phyloP scores from a whole-genome alignment of 768 basidiomycete genomes.

The Nevesoporus exiguus region DNA sequence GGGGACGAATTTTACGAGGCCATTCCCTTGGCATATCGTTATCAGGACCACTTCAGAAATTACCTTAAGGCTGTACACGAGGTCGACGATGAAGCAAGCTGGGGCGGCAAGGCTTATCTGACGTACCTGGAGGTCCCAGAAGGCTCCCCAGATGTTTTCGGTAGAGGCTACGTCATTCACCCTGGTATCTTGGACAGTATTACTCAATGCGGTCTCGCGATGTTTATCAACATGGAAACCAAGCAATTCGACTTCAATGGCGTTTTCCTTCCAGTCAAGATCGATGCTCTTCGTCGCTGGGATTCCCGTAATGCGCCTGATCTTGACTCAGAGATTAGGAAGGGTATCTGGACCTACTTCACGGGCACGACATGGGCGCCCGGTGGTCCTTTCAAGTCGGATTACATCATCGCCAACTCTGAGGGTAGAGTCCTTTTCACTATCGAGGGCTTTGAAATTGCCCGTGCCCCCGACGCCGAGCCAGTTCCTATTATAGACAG shows the following conservation, averaged over 20 bases:
- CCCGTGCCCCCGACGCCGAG: slow-evolving; percentile 28
- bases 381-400: slow-evolving; percentile 19
- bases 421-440: slow-evolving; percentile 32
- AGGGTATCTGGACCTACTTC: slow-evolving; percentile 32
- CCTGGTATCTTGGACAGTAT: slow-evolving; percentile 34
- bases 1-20: slow-evolving; percentile 18
- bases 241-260: slow-evolving; percentile 32
- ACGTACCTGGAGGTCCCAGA: slow-evolving; percentile 22
- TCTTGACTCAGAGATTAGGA: slow-evolving; percentile 27
- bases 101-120: slow-evolving; percentile 27
- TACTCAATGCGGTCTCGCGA: slow-evolving; percentile 31
- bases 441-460: slow-evolving; percentile 34
- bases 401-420: slow-evolving; percentile 29
- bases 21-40: slow-evolving; percentile 21
- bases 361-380: slow-evolving; percentile 23
- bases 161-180: slow-evolving; percentile 30
- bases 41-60: slow-evolving; percentile 25
- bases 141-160: slow-evolving; percentile 28
- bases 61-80: slow-evolving; percentile 29
- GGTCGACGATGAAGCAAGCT: slow-evolving; percentile 26
- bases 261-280: slow-evolving; percentile 31
- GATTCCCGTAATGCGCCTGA: slow-evolving; percentile 24
- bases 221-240: slow-evolving; percentile 29
- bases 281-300: slow-evolving; percentile 30
- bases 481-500: slow-evolving; percentile 24